These are phyloP conservation scores for Xylaria sp. DNA, from an alignment of 2,329 filamentous ascomycete genomes.

Conservation along the genomic window DNA sequence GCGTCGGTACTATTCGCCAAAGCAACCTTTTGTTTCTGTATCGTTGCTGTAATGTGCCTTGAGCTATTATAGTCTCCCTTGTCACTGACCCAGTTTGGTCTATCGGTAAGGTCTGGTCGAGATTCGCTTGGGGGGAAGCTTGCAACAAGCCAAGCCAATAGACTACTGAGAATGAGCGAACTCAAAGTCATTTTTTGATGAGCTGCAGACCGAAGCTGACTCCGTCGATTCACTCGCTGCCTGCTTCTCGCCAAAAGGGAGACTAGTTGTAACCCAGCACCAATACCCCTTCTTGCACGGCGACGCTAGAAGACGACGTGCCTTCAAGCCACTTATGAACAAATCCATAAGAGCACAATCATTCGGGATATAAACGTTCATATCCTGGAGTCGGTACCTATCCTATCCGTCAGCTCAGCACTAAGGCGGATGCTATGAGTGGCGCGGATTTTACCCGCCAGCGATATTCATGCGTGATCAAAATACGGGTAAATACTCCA, in stretches of 20 bases:
- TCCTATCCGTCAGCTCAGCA: not conserved
- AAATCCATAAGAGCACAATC: not conserved
- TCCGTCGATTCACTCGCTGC: not conserved
- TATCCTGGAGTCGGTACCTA: not conserved
- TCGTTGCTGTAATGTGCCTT: slow-evolving; percentile 43
- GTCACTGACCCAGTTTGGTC: not conserved
- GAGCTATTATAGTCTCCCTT: slow-evolving; percentile 16
- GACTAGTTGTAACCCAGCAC: not conserved
- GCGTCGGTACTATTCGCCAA: slow-evolving; percentile 28
- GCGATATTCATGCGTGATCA: slow-evolving; percentile 16
- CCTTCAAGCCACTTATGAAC: not conserved
- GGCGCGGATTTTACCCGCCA: slow-evolving; percentile 19
- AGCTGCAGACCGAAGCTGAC: not conserved
- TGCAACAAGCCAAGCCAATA: slow-evolving; percentile 6
- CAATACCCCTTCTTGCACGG: not conserved
- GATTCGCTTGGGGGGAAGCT: slow-evolving; percentile 7
- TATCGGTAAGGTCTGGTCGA: slow-evolving; percentile 11
- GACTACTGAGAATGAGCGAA: not conserved
- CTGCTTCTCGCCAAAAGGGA: not conserved
- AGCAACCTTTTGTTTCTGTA: slow-evolving; percentile 41
- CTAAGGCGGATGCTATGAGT: slow-evolving; percentile 1
- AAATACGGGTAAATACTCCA: slow-evolving; percentile 21
- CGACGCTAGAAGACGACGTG: not conserved
- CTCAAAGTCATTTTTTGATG: not conserved
- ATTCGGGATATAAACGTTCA: not conserved